A percentile compares a stretch with the other conserved stretches of the same genome.
These are phyloP conservation scores for Colletotrichum salicis DNA, from an alignment of 2,329 filamentous ascomycete species.

Conservation along the genomic window DNA sequence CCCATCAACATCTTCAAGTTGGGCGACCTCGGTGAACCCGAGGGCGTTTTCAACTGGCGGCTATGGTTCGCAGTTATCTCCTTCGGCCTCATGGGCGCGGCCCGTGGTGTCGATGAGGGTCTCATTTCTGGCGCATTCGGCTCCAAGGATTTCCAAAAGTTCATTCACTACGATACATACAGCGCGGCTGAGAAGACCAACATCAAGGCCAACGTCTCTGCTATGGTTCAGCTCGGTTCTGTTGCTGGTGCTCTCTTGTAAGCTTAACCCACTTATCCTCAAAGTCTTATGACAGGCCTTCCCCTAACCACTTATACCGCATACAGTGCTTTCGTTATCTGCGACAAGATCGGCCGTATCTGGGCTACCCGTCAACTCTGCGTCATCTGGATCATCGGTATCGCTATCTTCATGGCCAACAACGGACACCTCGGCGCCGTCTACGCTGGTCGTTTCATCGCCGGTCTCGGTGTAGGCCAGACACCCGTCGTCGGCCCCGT, in stretches of 20 bases:
- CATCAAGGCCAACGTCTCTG: conserved; percentile 79
- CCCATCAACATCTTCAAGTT: conserved; percentile 73
- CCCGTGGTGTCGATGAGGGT: conserved; percentile 83
- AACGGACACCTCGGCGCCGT: conserved; percentile 66
- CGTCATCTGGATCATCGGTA: conserved; percentile 66
- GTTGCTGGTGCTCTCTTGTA: conserved; percentile 74
- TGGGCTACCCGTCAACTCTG: conserved; percentile 70
- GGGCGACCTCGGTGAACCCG: conserved; percentile 72
- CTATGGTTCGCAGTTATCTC: conserved; percentile 81
- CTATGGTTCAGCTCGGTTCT: conserved; percentile 84
- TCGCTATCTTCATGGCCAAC: conserved; percentile 67
- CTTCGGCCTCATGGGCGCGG: conserved; percentile 80
- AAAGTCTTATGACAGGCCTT: neutral
- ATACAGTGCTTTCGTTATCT: conserved; percentile 65
- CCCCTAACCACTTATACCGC: conserved; percentile 3
- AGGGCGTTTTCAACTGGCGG: conserved; percentile 79
- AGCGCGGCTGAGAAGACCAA: conserved; percentile 66
- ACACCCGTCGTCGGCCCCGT: conserved; percentile 76
- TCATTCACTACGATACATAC: conserved; percentile 68
- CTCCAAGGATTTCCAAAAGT: conserved; percentile 70
- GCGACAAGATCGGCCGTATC: conserved; percentile 70
- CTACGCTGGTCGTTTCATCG: conserved; percentile 74
- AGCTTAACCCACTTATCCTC: conserved; percentile 29
- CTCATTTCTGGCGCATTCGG: conserved; percentile 79
- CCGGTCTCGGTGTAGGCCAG: conserved; percentile 73